These are phyloP conservation scores for Leishmania turanica DNA, from an alignment of 208 protist species.

Conservation along the genomic window DNA sequence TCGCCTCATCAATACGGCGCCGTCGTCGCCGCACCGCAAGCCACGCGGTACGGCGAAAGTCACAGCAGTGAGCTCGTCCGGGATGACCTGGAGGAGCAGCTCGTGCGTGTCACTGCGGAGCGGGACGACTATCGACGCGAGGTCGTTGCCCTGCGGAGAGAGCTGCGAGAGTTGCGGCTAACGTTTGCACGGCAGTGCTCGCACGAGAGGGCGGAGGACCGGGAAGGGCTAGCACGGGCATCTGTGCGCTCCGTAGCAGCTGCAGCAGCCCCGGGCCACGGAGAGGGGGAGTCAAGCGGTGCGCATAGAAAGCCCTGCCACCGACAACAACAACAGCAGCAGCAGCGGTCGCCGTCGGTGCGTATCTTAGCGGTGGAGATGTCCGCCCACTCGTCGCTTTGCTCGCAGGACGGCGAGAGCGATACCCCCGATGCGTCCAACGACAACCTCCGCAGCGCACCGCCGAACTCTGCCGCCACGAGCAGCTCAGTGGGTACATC, in stretches of 20 bases:
- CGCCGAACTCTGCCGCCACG: background rate
- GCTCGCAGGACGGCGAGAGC: constrained; percentile 11
- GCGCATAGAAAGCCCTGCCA: background rate
- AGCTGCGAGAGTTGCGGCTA: constrained; percentile 23
- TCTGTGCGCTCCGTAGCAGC: background rate
- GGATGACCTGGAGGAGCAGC: constrained; percentile 26
- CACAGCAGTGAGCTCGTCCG: background rate
- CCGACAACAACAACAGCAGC: background rate
- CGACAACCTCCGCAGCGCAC: constrained; percentile 1
- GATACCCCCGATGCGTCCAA: background rate
- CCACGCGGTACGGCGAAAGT: background rate
- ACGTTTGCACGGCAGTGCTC: background rate
- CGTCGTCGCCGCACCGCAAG: background rate
- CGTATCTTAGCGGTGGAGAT: constrained; percentile 29
- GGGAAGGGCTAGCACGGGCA: background rate
- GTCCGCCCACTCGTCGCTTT: constrained; percentile 16
- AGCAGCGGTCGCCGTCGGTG: background rate
- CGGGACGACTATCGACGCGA: constrained; percentile 34
- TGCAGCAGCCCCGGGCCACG: background rate
- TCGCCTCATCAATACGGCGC: background rate
- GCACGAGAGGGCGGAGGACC: background rate
- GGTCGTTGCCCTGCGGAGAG: constrained; percentile 12
- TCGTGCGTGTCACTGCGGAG: constrained; percentile 29
- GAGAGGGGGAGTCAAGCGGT: background rate
- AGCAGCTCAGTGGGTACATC: background rate